Percentiles rank a stretch among this genome's conserved stretches.
These are phyloP conservation scores for Cercospora berteroae DNA, from an alignment of 2,329 filamentous ascomycete species.

Conservation along the genomic window DNA sequence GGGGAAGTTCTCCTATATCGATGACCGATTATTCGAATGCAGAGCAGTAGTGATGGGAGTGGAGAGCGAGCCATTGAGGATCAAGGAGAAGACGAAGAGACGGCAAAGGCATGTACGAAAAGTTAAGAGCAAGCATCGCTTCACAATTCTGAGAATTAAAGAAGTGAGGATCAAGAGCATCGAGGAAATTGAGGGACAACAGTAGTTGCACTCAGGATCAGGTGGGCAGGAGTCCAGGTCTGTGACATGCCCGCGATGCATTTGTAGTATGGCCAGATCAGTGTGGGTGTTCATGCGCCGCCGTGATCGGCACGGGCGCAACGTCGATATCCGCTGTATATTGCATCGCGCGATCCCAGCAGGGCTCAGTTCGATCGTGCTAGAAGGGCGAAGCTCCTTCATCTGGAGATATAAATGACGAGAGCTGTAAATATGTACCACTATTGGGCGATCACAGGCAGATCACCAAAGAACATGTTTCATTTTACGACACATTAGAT, in stretches of 20 bases:
- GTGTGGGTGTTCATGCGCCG: no score
- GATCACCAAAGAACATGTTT: not conserved
- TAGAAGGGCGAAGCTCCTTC: not conserved
- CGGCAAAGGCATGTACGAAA: constrained; percentile 65
- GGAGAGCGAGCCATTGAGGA: constrained; percentile 64
- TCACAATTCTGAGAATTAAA: constrained; percentile 80
- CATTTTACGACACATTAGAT: not conserved
- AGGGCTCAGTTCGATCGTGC: not conserved
- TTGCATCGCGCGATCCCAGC: not conserved
- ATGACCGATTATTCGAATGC: constrained; percentile 81
- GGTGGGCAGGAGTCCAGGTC: not conserved
- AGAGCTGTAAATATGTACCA: not conserved
- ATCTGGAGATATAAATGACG: not conserved
- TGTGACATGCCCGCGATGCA: not conserved
- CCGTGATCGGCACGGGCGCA: no score
- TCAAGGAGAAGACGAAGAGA: constrained; percentile 62
- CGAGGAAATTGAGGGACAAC: constrained; percentile 50
- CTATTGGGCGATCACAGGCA: not conserved
- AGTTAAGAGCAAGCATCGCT: constrained; percentile 85
- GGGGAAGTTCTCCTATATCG: constrained; percentile 58
- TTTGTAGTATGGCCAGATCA: no score
- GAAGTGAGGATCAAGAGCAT: constrained; percentile 68
- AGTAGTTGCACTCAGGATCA: not conserved
- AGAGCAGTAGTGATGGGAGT: constrained; percentile 79
- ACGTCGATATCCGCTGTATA: no score